Percentiles rank a stretch among this genome's conserved stretches.
Conservation (phyloP, 371 early-diverging fungal genomes). For the Rhizopus delemar region DNA sequence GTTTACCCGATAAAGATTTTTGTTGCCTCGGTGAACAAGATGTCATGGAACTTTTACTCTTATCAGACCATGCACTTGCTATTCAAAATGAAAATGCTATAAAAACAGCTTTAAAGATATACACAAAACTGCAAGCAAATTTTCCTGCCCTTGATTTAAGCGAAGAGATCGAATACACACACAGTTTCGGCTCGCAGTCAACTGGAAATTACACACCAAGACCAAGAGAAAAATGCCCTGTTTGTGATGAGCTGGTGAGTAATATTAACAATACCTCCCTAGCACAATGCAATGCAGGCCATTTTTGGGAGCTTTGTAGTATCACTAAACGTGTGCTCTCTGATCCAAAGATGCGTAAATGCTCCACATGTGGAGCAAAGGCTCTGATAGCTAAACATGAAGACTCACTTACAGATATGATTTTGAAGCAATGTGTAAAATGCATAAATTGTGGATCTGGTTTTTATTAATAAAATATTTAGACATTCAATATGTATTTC, state of each 20-base stretch:
- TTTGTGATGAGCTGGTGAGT: conserved; percentile 18
- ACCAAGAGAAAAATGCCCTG: conserved; percentile 28
- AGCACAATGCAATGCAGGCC: conserved; percentile 27
- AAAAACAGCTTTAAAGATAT: conserved; percentile 1
- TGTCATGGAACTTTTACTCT: conserved; percentile 8
- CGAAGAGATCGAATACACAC: conserved; percentile 12
- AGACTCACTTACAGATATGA: conserved; percentile 10
- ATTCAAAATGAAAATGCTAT: neutral
- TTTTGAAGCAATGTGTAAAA: conserved; percentile 21
- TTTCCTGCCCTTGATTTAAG: conserved; percentile 11
- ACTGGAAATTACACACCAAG: conserved; percentile 19
- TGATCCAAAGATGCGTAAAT: conserved; percentile 25
- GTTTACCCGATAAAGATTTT: conserved; percentile 6
- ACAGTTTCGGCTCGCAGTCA: conserved; percentile 5
- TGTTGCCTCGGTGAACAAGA: conserved; percentile 9
- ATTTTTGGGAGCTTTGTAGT: conserved; percentile 36
- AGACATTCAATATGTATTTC: no score
- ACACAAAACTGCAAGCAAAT: conserved; percentile 11
- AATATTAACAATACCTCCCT: conserved; percentile 10
- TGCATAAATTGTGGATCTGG: conserved; percentile 32
- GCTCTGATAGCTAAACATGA: conserved; percentile 13
- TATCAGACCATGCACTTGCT: conserved; percentile 13
- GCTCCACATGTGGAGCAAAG: conserved; percentile 22
- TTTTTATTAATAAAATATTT: conserved; percentile 3
- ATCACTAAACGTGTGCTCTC: conserved; percentile 25